phyloP scores from a whole-genome alignment of 2,329 filamentous ascomycete genomes.

The Diaporthe ilicicola region DNA sequence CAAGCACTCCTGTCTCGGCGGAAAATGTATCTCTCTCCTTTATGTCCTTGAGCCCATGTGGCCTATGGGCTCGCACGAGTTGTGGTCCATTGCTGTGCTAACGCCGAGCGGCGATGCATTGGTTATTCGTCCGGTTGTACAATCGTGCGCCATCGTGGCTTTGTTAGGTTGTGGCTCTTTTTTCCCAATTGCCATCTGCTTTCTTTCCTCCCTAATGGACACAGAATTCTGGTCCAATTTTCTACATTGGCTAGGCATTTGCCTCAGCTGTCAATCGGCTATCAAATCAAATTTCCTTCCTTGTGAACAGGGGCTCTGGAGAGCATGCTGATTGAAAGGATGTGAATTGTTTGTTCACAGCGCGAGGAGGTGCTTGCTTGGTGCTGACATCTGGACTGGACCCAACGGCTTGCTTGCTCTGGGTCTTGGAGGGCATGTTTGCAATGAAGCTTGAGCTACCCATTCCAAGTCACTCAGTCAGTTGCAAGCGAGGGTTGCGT shows the following conservation, averaged over 20 bases:
- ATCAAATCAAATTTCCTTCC: no score
- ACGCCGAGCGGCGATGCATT: background rate
- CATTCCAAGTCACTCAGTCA: background rate
- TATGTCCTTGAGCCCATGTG: no score
- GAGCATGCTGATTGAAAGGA: background rate
- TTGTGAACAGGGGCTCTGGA: no score
- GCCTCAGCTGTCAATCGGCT: background rate
- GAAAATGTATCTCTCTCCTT: background rate
- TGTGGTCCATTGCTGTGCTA: background rate
- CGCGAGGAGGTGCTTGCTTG: background rate
- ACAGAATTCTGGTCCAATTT: background rate
- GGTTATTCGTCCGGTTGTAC: background rate
- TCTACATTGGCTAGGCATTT: background rate
- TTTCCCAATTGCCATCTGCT: background rate
- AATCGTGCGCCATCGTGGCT: constrained; percentile 2
- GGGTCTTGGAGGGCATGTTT: background rate
- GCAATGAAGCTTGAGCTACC: background rate
- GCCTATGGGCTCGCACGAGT: background rate
- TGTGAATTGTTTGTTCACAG: background rate
- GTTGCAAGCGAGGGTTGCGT: background rate
- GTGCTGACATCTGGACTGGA: no score
- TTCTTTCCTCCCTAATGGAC: background rate
- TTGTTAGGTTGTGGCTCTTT: background rate
- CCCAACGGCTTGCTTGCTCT: no score
- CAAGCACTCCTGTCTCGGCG: background rate